Percentiles rank a stretch among this genome's conserved stretches.
Conservation (phyloP, 1,284 basidiomycete species). For the Trametes versicolor region DNA sequence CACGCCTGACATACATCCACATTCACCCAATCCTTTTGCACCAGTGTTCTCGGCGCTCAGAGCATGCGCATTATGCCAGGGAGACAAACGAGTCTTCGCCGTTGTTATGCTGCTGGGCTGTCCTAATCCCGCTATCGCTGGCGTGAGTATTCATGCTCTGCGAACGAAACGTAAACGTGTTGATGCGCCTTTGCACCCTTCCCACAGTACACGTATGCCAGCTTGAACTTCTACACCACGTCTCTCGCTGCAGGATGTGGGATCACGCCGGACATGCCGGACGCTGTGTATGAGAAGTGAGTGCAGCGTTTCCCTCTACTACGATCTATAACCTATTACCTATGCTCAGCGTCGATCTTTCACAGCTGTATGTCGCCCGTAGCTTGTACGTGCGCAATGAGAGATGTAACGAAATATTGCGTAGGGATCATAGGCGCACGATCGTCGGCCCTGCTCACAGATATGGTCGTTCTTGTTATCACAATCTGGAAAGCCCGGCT, state of each 20-base stretch:
- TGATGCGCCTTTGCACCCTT: not conserved
- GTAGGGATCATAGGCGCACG: constrained; percentile 19
- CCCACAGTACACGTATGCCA: not conserved
- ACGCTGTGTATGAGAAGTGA: not conserved
- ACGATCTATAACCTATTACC: too few species aligned
- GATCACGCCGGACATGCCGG: not conserved
- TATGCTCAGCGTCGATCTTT: too few species aligned
- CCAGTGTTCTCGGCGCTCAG: not conserved
- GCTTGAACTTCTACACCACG: not conserved
- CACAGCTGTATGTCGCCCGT: not conserved
- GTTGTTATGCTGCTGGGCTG: constrained; percentile 9
- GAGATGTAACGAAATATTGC: not conserved
- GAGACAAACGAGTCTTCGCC: not conserved
- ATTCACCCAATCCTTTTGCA: too few species aligned
- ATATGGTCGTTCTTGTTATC: constrained; percentile 17
- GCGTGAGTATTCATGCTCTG: not conserved
- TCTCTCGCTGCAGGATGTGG: not conserved
- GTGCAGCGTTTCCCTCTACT: not conserved
- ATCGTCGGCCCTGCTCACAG: constrained; percentile 16
- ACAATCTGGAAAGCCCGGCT: constrained; percentile 13
- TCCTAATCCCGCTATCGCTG: constrained; percentile 7
- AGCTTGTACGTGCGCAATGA: too few species aligned
- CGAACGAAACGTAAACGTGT: too few species aligned
- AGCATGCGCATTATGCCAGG: constrained; percentile 18
- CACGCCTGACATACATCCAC: too few species aligned